phyloP scores from a whole-genome alignment of 352 stramenopile species.

The Phytophthora foliorum region DNA sequence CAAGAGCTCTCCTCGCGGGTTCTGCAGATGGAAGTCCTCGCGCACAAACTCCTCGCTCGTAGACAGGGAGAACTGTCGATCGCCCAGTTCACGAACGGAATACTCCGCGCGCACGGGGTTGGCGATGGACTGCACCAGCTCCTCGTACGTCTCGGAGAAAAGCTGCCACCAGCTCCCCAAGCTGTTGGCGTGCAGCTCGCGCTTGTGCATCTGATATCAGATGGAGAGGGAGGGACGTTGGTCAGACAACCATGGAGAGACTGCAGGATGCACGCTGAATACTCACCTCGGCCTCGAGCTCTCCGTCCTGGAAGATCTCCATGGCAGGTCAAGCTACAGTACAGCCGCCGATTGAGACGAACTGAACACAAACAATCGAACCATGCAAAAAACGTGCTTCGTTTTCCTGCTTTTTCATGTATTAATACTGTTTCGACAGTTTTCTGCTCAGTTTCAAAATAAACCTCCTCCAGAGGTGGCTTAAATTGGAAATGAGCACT shows the following conservation, averaged over 20 bases:
- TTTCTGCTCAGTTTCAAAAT: too few species aligned
- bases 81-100: slow-evolving; percentile 61
- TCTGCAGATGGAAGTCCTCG: slow-evolving; percentile 71
- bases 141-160: slow-evolving; percentile 78
- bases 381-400: too few species aligned
- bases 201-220: slow-evolving; percentile 63
- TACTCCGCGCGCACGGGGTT: slow-evolving; percentile 71
- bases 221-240: background rate
- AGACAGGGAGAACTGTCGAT: slow-evolving; percentile 25
- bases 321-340: slow-evolving; percentile 46
- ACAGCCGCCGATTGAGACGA: background rate
- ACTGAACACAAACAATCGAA: too few species aligned
- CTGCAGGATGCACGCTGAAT: background rate
- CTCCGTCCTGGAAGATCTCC: slow-evolving; percentile 86
- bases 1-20: slow-evolving; percentile 59
- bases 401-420: too few species aligned
- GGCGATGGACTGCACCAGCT: slow-evolving; percentile 79
- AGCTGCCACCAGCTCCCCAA: slow-evolving; percentile 75
- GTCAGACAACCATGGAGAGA: slow-evolving; percentile 6
- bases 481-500: too few species aligned
- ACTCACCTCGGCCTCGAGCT: slow-evolving; percentile 80
- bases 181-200: slow-evolving; percentile 61
- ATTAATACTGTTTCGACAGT: too few species aligned
- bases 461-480: too few species aligned
- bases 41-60: slow-evolving; percentile 42